Evolutionary conservation across 2,329 filamentous ascomycete genomes (phyloP).

Genomic region (Phyllosticta capitalensis): DNA sequence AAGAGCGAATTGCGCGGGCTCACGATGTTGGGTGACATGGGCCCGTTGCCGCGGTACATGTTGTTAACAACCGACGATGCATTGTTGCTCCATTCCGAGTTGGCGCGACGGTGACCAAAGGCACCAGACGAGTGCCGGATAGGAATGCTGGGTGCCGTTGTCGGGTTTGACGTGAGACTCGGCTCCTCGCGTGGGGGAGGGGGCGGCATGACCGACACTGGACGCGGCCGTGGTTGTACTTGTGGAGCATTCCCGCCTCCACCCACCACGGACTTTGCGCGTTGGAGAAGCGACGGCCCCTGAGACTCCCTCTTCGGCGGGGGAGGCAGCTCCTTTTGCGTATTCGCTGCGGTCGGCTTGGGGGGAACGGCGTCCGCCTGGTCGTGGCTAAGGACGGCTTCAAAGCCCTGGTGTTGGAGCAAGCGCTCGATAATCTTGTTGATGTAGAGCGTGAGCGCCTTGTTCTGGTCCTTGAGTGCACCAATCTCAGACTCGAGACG

Average conservation of each 20-base stretch:
- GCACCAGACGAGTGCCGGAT: conserved; percentile 44
- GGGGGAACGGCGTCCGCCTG: conserved; percentile 31
- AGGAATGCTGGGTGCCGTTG: conserved; percentile 67
- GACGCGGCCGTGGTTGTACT: conserved; percentile 32
- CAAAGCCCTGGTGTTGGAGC: conserved; percentile 88
- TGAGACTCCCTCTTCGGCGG: conserved; percentile 45
- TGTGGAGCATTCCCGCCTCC: conserved; percentile 19
- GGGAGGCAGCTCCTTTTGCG: conserved; percentile 77
- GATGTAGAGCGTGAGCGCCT: conserved; percentile 93
- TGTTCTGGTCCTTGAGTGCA: conserved; percentile 83
- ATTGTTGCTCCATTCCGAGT: conserved; percentile 39
- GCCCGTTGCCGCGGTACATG: conserved; percentile 58
- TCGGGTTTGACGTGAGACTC: conserved; percentile 47
- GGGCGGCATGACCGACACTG: conserved; percentile 30
- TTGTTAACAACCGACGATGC: conserved; percentile 73
- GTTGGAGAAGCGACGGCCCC: conserved; percentile 43
- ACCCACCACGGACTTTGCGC: conserved; percentile 52
- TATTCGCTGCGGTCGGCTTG: conserved; percentile 35
- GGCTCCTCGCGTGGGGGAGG: conserved; percentile 15
- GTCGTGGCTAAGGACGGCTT: conserved; percentile 78
- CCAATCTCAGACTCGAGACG: conserved; percentile 71
- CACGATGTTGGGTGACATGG: conserved; percentile 37
- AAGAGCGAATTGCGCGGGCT: conserved; percentile 31
- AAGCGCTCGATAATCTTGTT: conserved; percentile 98
- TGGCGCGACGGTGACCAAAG: conserved; percentile 31